phyloP scores from a whole-genome alignment of 805 yeast species.

The Wickerhamomyces strasburgensis region DNA sequence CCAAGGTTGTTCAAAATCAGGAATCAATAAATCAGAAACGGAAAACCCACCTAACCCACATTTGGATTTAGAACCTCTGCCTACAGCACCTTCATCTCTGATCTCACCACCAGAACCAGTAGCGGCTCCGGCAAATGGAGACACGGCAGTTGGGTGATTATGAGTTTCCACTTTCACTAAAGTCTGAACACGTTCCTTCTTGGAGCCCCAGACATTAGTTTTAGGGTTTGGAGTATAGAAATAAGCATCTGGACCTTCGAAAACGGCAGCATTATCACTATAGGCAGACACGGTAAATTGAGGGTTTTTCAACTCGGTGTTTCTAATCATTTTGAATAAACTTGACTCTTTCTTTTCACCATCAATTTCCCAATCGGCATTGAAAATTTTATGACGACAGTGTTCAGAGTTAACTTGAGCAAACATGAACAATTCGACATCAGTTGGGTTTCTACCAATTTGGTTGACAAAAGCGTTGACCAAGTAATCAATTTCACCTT shows the following conservation, averaged over 20 bases:
- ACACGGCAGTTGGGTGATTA: conserved; percentile 98
- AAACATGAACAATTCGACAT: conserved; percentile 96
- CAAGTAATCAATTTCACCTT: conserved; percentile 88
- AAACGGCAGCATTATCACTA: conserved; percentile 96
- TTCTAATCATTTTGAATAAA: conserved; percentile 91
- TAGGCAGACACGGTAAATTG: conserved; percentile 88
- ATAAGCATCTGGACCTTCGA: conserved; percentile 76
- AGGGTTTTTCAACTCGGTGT: conserved; percentile 79
- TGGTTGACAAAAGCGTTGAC: conserved; percentile 72
- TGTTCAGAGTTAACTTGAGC: conserved; percentile 99
- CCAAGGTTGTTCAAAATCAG: conserved; percentile 89
- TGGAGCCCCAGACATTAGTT: conserved; percentile 68
- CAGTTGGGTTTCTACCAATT: conserved; percentile 88
- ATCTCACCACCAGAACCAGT: conserved; percentile 99
- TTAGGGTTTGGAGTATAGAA: conserved; percentile 73
- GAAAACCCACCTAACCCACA: conserved; percentile 94
- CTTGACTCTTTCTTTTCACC: conserved; percentile 67
- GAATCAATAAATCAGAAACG: conserved; percentile 86
- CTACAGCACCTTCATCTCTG: conserved; percentile 99
- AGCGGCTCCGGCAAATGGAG: conserved; percentile 99
- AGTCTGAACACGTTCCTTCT: conserved; percentile 77
- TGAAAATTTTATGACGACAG: conserved; percentile 98
- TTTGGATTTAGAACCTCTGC: conserved; percentile 95
- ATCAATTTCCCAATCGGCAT: conserved; percentile 97
- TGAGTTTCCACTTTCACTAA: conserved; percentile 96